Base-by-base conservation (phyloP, 2,329 filamentous ascomycete species). In the Hypoxylon rubiginosum region DNA sequence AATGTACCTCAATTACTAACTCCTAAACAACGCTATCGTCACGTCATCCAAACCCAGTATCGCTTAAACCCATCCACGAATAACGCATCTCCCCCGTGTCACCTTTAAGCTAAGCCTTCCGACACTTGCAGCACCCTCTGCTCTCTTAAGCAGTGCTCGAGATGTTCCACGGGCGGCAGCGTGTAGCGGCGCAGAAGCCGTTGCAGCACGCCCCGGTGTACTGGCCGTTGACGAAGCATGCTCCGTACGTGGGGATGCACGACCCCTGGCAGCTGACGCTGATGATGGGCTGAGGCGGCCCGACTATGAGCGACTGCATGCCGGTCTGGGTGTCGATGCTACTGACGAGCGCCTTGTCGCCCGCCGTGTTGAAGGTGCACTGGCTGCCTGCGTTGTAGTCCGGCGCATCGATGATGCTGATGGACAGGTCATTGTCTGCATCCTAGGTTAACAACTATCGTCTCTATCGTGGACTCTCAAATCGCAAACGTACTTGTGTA, bases 361-460 rank as follows among this genome's bases (percentile, higher is more conserved):
- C 73, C 7, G 73, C 62, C 0, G 81, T 82, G 60, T 78, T 72
- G 74, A 86, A 85, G n/a, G 73, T 78, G 76, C 84, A 85, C 56
- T 79, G 72, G 15, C 55, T 53, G 64, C 76, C 72, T 61, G 82
- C 82, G 69, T 81, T 77, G 75, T 82, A 85, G 76, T 82, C 79
- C 39, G 78, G 77, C 0, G 80, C 78, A 61, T 82, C 78, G 62
- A 85, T 81, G 66, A 78, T 76, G 69, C 74, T 77, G 55, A 84
- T 70, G 8, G 75, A 69, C 17, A 84, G 70, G 49, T 73, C 70
- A 54, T 78, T 81, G 67, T 83, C 81, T 84, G 50, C 28, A 5
- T 9, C 2, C 6, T 45, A 65, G 51, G 30, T 56, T 26, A 56
- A 17, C 26, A 49, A n/a, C 13, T 19, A 34, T 32, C 10, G 21